These are phyloP conservation scores for Phytophthora tubulina DNA, from an alignment of 352 stramenopile genomes.

Conservation along the genomic window DNA sequence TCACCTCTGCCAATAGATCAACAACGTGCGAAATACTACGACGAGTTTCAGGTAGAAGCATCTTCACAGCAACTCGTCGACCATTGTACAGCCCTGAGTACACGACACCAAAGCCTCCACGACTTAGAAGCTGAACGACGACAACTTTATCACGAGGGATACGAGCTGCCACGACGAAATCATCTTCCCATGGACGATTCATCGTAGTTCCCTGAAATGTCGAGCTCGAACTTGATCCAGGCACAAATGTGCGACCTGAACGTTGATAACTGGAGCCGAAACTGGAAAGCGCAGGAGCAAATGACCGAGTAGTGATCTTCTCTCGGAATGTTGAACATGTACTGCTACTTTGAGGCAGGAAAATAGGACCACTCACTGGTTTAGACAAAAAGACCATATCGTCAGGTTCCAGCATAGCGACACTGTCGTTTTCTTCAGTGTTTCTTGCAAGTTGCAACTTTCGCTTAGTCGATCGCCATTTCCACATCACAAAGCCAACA, in stretches of 20 bases:
- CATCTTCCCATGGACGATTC: constrained; percentile 49
- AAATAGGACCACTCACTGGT: constrained; percentile 17
- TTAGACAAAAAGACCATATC: constrained; percentile 41
- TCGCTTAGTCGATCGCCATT: constrained; percentile 28
- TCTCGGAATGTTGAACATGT: constrained; percentile 35
- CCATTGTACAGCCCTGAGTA: constrained; percentile 51
- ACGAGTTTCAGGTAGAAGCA: constrained; percentile 50
- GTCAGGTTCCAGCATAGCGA: constrained; percentile 43
- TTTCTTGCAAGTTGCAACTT: constrained; percentile 13
- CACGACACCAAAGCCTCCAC: constrained; percentile 58
- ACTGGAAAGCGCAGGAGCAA: constrained; percentile 36
- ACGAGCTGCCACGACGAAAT: constrained; percentile 49
- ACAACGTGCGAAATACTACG: constrained; percentile 42
- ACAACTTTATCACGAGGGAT: constrained; percentile 56
- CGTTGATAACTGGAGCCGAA: constrained; percentile 29
- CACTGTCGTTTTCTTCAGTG: constrained; percentile 32
- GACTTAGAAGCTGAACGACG: constrained; percentile 42
- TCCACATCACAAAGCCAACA: constrained; percentile 29
- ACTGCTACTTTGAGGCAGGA: constrained; percentile 40
- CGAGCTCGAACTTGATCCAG: constrained; percentile 17
- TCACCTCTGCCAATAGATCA: constrained; percentile 54
- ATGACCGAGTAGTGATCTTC: constrained; percentile 24
- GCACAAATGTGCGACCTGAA: constrained; percentile 20
- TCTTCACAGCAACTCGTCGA: constrained; percentile 59
- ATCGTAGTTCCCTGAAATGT: constrained; percentile 15